Percentiles rank a stretch among this genome's conserved stretches.
These are phyloP conservation scores for Geotrichum citri-aurantii DNA, from an alignment of 1,139 yeast species.

Conservation along the genomic window DNA sequence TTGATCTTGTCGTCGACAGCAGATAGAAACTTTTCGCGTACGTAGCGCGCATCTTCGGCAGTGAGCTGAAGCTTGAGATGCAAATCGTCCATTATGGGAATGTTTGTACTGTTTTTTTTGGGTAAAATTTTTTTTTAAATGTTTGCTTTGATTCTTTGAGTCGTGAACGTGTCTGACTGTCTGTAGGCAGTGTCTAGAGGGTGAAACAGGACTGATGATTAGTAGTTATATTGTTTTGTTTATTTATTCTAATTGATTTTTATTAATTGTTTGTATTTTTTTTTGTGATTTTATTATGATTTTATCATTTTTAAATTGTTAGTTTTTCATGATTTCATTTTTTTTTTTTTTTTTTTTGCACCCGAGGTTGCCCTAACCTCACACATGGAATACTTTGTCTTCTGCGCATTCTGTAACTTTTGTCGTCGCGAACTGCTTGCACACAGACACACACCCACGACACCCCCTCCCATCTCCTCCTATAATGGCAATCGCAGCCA, in stretches of 20 bases:
- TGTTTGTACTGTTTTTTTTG: background rate
- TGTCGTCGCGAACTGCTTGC: background rate
- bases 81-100: constrained; percentile 12
- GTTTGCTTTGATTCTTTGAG: no score
- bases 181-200: background rate
- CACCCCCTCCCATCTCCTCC: no score
- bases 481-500: constrained; percentile 3
- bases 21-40: constrained; percentile 43
- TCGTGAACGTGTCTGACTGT: no score
- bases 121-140: no score
- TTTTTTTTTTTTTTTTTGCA: background rate
- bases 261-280: no score
- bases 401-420: background rate
- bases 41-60: constrained; percentile 44
- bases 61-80: constrained; percentile 16
- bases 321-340: no score
- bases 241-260: background rate
- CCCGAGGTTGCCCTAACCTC: background rate
- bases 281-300: no score
- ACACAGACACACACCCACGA: background rate
- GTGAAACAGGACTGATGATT: background rate
- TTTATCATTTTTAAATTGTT: no score
- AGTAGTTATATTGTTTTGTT: background rate
- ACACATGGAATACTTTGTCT: background rate
- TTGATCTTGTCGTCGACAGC: constrained; percentile 43